phyloP scores from a whole-genome alignment of 257 asterid genomes.

The Paraleonurus japonicus region DNA sequence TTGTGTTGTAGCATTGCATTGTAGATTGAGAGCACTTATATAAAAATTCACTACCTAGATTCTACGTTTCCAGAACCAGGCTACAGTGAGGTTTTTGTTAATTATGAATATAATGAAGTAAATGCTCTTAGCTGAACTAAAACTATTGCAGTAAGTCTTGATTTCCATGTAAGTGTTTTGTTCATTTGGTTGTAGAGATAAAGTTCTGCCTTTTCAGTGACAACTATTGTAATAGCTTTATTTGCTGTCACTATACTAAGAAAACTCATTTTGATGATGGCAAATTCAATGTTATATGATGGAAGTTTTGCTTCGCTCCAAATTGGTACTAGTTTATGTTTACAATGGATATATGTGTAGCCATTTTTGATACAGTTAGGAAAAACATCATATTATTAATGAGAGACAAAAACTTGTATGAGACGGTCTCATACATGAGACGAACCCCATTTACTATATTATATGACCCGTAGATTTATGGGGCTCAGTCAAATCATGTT shows the following conservation, averaged over 20 bases:
- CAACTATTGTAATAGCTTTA: not conserved
- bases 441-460: no score
- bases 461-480: no score
- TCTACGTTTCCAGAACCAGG: not conserved
- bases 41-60: not conserved
- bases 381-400: no score
- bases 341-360: not conserved
- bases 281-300: no score
- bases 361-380: no score
- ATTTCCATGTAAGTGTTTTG: not conserved
- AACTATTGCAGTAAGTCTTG: not conserved
- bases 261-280: not conserved
- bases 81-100: not conserved
- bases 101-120: not conserved
- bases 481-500: no score
- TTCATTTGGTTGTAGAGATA: not conserved
- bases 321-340: no score
- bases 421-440: no score
- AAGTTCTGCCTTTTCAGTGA: not conserved
- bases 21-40: not conserved
- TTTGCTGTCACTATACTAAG: not conserved
- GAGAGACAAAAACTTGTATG: no score
- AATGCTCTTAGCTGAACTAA: conserved; percentile 8
- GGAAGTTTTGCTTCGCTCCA: no score
- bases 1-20: not conserved